Conservation (phyloP, 345 rosid genomes). For the Erucastrum elatum region DNA sequence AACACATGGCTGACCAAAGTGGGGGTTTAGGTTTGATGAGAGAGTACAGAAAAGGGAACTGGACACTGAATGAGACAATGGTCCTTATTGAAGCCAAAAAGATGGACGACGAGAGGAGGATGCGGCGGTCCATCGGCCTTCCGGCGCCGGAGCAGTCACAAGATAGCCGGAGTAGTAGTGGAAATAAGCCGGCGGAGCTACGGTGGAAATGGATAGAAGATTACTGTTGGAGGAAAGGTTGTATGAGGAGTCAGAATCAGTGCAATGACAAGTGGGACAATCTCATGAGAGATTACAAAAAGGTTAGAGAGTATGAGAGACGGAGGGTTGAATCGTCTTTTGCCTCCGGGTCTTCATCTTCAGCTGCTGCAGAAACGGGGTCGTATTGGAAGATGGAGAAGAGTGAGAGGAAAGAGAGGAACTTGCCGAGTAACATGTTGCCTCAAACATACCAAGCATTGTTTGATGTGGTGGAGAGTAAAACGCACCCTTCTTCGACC, state of each 20-base stretch:
- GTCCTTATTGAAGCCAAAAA: constrained; percentile 77
- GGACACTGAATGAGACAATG: constrained; percentile 83
- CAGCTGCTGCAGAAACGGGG: constrained; percentile 26
- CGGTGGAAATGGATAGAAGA: constrained; percentile 98
- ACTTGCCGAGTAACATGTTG: constrained; percentile 76
- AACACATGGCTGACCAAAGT: constrained; percentile 55
- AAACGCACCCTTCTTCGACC: constrained; percentile 34
- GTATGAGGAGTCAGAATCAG: constrained; percentile 88
- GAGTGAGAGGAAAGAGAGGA: constrained; percentile 73
- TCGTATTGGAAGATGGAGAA: constrained; percentile 84
- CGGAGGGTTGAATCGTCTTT: constrained; percentile 38
- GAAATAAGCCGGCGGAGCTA: constrained; percentile 60
- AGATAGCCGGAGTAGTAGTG: constrained; percentile 37
- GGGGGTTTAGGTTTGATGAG: constrained; percentile 47
- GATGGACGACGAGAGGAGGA: constrained; percentile 83
- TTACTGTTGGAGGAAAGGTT: constrained; percentile 72
- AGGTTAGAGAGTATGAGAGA: constrained; percentile 68
- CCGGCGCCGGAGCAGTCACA: constrained; percentile 32
- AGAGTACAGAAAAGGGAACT: constrained; percentile 87
- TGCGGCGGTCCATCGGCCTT: constrained; percentile 52
- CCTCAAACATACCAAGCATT: constrained; percentile 66
- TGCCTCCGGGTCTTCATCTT: constrained; percentile 26
- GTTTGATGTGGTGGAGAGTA: constrained; percentile 68
- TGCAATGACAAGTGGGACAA: constrained; percentile 99
- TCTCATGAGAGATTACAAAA: constrained; percentile 95